Conservation (phyloP, 768 basidiomycete species). For the Boletales sp. region DNA sequence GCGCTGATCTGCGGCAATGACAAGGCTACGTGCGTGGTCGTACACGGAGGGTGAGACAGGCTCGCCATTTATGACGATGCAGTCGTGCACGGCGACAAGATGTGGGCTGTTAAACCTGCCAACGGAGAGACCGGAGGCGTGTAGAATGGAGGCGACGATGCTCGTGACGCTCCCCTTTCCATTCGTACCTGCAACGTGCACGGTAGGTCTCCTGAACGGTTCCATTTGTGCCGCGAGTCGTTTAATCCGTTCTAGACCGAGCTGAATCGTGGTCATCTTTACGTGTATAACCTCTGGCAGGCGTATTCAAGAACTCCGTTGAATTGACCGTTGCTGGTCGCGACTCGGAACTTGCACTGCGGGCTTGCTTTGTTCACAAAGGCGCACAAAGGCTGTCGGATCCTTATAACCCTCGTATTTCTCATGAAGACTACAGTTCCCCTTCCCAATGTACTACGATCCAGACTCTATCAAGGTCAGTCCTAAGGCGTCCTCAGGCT, state of each 20-base stretch:
- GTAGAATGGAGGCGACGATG: slow-evolving; percentile 73
- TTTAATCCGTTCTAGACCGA: slow-evolving; percentile 58
- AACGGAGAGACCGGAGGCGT: slow-evolving; percentile 49
- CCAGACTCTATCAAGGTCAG: slow-evolving; percentile 15
- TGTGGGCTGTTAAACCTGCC: slow-evolving; percentile 95
- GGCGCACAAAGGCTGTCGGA: no score
- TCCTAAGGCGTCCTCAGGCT: not conserved
- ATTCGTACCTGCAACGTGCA: slow-evolving; percentile 94
- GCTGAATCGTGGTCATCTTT: slow-evolving; percentile 57
- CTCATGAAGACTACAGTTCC: not conserved
- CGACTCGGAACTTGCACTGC: no score
- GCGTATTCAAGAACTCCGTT: no score
- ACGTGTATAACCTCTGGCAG: not conserved
- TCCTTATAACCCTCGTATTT: not conserved
- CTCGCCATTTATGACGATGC: slow-evolving; percentile 61
- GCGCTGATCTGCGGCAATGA: slow-evolving; percentile 47
- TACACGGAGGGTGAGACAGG: slow-evolving; percentile 53
- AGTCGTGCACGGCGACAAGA: slow-evolving; percentile 73
- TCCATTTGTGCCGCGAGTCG: slow-evolving; percentile 53
- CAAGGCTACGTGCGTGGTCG: slow-evolving; percentile 37
- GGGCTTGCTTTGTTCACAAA: no score
- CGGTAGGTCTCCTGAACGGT: slow-evolving; percentile 69
- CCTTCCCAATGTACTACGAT: slow-evolving; percentile 14
- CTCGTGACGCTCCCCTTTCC: slow-evolving; percentile 95
- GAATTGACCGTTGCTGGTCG: no score